Conservation (phyloP, 1,284 basidiomycete species). For the Anthracocystis setariae region DNA sequence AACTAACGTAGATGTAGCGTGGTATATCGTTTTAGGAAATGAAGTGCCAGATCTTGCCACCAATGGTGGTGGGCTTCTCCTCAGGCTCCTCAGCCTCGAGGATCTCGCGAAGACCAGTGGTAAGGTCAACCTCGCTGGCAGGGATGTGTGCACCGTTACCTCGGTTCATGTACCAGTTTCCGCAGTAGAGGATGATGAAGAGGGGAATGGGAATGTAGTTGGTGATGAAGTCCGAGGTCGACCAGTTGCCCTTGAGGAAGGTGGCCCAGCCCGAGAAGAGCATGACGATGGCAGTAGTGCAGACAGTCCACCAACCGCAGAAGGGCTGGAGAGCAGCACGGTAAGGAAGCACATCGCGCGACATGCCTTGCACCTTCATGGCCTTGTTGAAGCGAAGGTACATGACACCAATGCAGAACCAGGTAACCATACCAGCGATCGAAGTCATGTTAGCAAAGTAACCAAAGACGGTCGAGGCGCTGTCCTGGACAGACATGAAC, state of each 20-base stretch:
- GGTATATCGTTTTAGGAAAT: slow-evolving; percentile 33
- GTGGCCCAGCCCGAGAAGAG: slow-evolving; percentile 68
- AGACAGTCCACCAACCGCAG: slow-evolving; percentile 50
- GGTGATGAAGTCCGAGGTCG: slow-evolving; percentile 75
- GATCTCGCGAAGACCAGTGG: slow-evolving; percentile 70
- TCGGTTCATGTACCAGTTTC: slow-evolving; percentile 72
- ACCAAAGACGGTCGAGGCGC: slow-evolving; percentile 73
- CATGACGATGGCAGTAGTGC: slow-evolving; percentile 48
- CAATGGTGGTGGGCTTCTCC: slow-evolving; percentile 42
- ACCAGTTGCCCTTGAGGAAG: slow-evolving; percentile 62
- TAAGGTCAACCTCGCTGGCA: slow-evolving; percentile 70
- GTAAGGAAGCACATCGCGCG: slow-evolving; percentile 72
- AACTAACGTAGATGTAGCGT: not conserved
- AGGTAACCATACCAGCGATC: slow-evolving; percentile 79
- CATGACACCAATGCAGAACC: slow-evolving; percentile 82
- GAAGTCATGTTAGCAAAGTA: slow-evolving; percentile 74
- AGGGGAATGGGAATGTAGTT: slow-evolving; percentile 81
- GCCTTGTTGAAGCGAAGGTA: slow-evolving; percentile 80
- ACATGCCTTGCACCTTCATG: slow-evolving; percentile 74
- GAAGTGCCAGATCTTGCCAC: slow-evolving; percentile 46
- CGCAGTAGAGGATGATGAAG: slow-evolving; percentile 80
- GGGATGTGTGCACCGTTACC: slow-evolving; percentile 64
- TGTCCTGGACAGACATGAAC: slow-evolving; percentile 71
- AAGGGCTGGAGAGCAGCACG: slow-evolving; percentile 68
- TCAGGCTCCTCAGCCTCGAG: slow-evolving; percentile 47